These are phyloP conservation scores for Stephanodiscus triporus DNA, from an alignment of 108 stramenopile species.

Conservation along the genomic window DNA sequence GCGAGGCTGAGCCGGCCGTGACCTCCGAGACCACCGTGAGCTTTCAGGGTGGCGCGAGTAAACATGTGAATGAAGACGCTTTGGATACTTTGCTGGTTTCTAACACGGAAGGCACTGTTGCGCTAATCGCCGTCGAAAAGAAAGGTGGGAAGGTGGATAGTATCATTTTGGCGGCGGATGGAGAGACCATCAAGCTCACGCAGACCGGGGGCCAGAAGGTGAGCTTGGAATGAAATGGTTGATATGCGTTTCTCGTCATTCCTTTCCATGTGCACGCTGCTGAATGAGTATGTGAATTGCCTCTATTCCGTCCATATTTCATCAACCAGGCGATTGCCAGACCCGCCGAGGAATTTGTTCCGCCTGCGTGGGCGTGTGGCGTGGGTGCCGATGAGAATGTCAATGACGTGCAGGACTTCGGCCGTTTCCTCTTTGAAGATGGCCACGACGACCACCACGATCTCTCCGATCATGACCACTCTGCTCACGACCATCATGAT, in stretches of 20 bases:
- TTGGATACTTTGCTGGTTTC: no score
- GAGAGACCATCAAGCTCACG: constrained; percentile 5
- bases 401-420: no score
- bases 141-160: not conserved
- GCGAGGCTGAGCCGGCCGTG: no score
- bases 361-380: not conserved
- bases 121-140: not conserved
- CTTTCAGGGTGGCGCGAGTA: no score
- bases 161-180: not conserved
- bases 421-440: not conserved
- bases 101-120: not conserved
- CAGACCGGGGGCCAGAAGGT: not conserved
- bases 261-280: no score
- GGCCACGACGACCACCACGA: not conserved
- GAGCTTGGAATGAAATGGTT: no score
- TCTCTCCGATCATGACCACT: not conserved
- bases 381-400: not conserved
- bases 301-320: no score
- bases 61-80: no score
- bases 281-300: not conserved
- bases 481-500: not conserved
- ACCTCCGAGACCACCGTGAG: no score
- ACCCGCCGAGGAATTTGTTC: not conserved
- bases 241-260: no score
- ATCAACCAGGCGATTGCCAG: not conserved